A percentile compares a stretch with the other conserved stretches of the same genome.
phyloP scores from a whole-genome alignment of 257 asterid genomes.

The Dorcoceras hygrometricum region DNA sequence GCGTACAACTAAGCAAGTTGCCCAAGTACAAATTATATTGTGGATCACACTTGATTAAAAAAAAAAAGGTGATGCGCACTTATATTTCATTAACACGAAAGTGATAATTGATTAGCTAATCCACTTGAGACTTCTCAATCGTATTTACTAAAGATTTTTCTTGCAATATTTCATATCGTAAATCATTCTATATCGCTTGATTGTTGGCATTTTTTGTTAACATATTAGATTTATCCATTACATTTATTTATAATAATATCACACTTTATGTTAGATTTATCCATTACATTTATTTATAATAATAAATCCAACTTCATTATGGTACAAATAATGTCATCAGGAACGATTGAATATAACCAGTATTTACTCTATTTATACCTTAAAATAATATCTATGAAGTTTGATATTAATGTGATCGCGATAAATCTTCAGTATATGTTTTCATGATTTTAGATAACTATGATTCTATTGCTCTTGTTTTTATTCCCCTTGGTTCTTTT shows the following conservation, averaged over 20 bases:
- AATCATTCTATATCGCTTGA: not conserved
- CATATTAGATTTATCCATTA: too few relatives aligned
- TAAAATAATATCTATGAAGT: too few relatives aligned
- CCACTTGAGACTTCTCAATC: not conserved
- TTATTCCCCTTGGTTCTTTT: not conserved
- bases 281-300: too few relatives aligned
- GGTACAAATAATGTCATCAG: too few relatives aligned
- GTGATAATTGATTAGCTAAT: too few relatives aligned
- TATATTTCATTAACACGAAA: not conserved
- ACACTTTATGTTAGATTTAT: too few relatives aligned
- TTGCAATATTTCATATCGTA: not conserved
- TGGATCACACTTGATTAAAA: not conserved
- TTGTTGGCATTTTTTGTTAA: not conserved
- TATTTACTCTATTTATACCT: not conserved
- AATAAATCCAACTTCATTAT: too few relatives aligned
- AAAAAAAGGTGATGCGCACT: not conserved
- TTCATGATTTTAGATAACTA: too few relatives aligned
- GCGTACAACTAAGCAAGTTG: slow-evolving; percentile 27
- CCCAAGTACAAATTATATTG: not conserved
- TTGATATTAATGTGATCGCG: not conserved
- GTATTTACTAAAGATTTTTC: not conserved
- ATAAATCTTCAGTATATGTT: too few relatives aligned
- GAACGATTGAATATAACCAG: not conserved
- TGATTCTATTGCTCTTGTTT: too few relatives aligned
- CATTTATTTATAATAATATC: too few relatives aligned